Percentiles rank a stretch among this genome's conserved stretches.
These are phyloP conservation scores for Flaveria linearis DNA, from an alignment of 129 eudicot species.

Conservation along the genomic window DNA sequence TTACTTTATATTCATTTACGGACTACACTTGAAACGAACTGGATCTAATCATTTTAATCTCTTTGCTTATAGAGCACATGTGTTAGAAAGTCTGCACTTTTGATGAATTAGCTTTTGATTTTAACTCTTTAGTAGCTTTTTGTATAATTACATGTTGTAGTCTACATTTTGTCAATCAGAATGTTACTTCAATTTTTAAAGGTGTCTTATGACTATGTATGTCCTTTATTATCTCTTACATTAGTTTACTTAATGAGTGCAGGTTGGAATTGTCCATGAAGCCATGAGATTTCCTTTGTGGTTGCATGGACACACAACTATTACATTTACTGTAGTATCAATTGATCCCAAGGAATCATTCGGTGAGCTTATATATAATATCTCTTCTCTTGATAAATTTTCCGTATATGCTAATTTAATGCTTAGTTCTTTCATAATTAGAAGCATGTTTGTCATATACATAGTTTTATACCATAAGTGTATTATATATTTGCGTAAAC, in stretches of 20 bases:
- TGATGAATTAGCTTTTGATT: neutral
- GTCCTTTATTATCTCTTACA: neutral
- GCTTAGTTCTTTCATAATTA: slow-evolving; percentile 12
- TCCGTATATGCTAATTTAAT: neutral
- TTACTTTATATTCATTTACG: neutral
- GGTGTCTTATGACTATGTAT: neutral
- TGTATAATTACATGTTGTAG: neutral
- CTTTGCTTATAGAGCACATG: neutral
- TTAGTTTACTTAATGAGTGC: slow-evolving; percentile 26
- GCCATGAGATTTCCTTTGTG: slow-evolving; percentile 86
- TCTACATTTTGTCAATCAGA: neutral
- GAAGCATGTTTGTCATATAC: slow-evolving; percentile 14
- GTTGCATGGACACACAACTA: slow-evolving; percentile 80
- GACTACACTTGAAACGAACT: neutral
- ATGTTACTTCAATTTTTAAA: slow-evolving; percentile 8
- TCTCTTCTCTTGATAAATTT: slow-evolving; percentile 17
- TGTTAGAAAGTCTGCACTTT: neutral
- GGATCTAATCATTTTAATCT: neutral
- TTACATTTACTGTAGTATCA: slow-evolving; percentile 75
- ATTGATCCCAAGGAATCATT: slow-evolving; percentile 63
- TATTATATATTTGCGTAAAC: neutral
- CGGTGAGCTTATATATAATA: slow-evolving; percentile 52
- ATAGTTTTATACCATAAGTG: neutral
- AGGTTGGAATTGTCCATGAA: slow-evolving; percentile 85
- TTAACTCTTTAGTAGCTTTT: neutral